These are phyloP conservation scores for Albugo laibachii DNA, from an alignment of 352 stramenopile genomes.

Conservation along the genomic window DNA sequence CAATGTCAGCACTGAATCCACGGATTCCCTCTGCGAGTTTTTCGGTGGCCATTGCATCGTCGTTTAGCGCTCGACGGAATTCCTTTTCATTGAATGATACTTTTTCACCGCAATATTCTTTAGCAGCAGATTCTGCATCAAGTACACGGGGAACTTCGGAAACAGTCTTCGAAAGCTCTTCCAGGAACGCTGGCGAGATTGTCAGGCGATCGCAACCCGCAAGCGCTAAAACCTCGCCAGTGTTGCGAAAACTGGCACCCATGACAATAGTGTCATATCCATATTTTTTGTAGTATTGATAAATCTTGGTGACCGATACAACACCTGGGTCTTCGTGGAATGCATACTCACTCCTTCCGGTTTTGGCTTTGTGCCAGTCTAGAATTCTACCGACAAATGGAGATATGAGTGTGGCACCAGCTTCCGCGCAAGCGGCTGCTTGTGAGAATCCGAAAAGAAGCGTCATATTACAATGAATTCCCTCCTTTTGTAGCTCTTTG, in stretches of 20 bases:
- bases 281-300: conserved; percentile 98
- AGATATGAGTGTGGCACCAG: conserved; percentile 90
- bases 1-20: conserved; percentile 92
- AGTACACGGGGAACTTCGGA: conserved; percentile 70
- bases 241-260: conserved; percentile 90
- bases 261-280: conserved; percentile 91
- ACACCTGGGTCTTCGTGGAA: conserved; percentile 93
- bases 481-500: conserved; percentile 90
- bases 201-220: conserved; percentile 95
- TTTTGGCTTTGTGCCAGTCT: conserved; percentile 94
- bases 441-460: conserved; percentile 96
- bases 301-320: conserved; percentile 92
- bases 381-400: conserved; percentile 93
- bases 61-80: conserved; percentile 97
- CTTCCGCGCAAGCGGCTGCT: conserved; percentile 89
- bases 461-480: conserved; percentile 98
- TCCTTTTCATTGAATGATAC: conserved; percentile 82
- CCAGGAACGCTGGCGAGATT: conserved; percentile 89
- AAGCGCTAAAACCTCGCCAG: conserved; percentile 93
- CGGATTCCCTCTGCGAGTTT: conserved; percentile 96
- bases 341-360: conserved; percentile 80
- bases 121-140: conserved; percentile 37
- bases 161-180: conserved; percentile 75
- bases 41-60: conserved; percentile 92
- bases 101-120: conserved; percentile 57